Evolutionary conservation across 768 basidiomycete species (phyloP).

Genomic region (Serendipita vermifera): DNA sequence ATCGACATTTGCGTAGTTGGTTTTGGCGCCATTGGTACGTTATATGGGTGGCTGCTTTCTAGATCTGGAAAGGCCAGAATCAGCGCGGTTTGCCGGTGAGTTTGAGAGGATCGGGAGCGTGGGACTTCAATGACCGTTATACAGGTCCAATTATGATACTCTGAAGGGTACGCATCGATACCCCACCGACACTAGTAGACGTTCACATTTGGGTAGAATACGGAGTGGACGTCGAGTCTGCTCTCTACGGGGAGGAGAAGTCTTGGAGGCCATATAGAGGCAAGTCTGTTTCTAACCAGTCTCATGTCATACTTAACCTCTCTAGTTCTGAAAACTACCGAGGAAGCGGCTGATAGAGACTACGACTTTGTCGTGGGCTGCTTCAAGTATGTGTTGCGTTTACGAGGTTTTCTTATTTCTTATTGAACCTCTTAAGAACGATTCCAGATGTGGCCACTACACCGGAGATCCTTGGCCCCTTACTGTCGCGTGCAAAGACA

Average conservation of each 20-base stretch:
- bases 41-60: conserved; percentile 23
- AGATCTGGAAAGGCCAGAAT: conserved; percentile 18
- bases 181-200: not conserved
- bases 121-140: conserved; percentile 9
- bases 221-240: conserved; percentile 12
- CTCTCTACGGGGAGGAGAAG: conserved; percentile 7
- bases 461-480: conserved; percentile 19
- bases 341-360: conserved; percentile 22
- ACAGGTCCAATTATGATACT: not conserved
- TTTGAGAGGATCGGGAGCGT: conserved; percentile 10
- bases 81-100: conserved; percentile 25
- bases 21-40: conserved; percentile 22
- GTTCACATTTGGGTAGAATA: not conserved
- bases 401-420: not conserved
- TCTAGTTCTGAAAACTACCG: conserved; percentile 16
- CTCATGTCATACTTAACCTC: not conserved
- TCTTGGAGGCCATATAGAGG: conserved; percentile 16
- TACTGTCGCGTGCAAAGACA: conserved; percentile 17
- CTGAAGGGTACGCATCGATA: not conserved
- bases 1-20: conserved; percentile 16
- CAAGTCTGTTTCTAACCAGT: not conserved
- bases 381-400: conserved; percentile 17
- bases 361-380: conserved; percentile 21
- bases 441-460: conserved; percentile 15
- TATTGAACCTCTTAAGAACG: conserved; percentile 2